Evolutionary conservation across 2,329 filamentous ascomycete genomes (phyloP).

Genomic region (Ceratocystis colombiana): DNA sequence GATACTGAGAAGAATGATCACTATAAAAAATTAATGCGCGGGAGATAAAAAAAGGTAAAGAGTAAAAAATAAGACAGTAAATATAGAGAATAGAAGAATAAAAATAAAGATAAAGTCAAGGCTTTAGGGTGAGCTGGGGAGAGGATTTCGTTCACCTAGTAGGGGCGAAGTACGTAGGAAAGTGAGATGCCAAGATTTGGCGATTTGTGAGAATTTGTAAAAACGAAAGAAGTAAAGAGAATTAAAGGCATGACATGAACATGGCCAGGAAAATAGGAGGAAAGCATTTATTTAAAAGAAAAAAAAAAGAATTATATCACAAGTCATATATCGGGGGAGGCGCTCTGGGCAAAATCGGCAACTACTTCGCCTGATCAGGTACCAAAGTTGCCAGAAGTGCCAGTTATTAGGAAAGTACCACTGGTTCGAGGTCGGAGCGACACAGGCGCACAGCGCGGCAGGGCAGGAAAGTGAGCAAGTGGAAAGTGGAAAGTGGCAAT

Average conservation of each 20-base stretch:
- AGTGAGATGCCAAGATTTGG: conserved; percentile 1
- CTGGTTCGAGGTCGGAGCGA: neutral
- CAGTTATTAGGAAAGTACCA: neutral
- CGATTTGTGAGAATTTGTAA: neutral
- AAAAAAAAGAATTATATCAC: neutral
- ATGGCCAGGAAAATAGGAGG: neutral
- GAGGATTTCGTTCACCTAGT: neutral
- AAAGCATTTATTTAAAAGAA: neutral
- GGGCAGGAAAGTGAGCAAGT: neutral
- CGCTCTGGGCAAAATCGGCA: neutral
- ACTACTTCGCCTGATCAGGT: conserved; percentile 1
- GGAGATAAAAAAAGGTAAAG: conserved; percentile 1
- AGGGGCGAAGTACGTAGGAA: neutral
- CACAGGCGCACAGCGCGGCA: too few relatives aligned
- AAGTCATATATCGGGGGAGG: neutral
- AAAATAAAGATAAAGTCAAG: conserved; percentile 7
- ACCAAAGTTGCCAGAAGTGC: conserved; percentile 2
- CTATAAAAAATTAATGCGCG: neutral
- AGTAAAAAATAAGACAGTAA: neutral
- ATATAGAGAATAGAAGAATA: conserved; percentile 1
- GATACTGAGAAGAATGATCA: neutral
- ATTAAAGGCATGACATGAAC: neutral
- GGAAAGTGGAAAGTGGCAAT: conserved; percentile 7
- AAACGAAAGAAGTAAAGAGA: neutral
- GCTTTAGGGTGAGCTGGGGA: neutral